Evolutionary conservation across 129 eudicot species (phyloP).

Genomic region (Erigeron canadensis): DNA sequence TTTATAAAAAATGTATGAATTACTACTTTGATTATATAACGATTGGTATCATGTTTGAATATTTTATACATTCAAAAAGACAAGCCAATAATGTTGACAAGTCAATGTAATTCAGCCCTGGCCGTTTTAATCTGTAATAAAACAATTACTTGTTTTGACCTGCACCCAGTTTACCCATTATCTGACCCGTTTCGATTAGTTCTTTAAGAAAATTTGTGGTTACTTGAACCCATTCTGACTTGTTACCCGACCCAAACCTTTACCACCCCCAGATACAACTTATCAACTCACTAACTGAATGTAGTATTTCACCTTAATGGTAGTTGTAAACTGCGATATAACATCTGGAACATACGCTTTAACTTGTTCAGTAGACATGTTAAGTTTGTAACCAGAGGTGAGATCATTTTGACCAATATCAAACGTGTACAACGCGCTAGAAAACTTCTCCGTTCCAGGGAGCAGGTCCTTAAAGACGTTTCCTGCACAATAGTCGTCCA

Average conservation of each 20-base stretch:
- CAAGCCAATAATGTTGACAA: neutral
- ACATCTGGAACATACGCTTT: slow-evolving; percentile 68
- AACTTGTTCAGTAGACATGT: slow-evolving; percentile 61
- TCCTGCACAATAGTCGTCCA: slow-evolving; percentile 25
- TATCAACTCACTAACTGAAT: neutral
- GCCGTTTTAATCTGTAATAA: neutral
- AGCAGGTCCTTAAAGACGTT: slow-evolving; percentile 40
- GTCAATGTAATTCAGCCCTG: neutral
- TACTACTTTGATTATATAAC: neutral
- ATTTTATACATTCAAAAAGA: too few relatives aligned
- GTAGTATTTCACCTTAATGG: slow-evolving; percentile 46
- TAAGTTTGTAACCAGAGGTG: slow-evolving; percentile 72
- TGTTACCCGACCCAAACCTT: neutral
- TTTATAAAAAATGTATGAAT: too few relatives aligned
- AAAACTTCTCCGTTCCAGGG: slow-evolving; percentile 47
- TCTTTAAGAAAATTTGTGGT: neutral
- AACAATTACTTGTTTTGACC: neutral
- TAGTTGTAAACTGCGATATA: slow-evolving; percentile 45
- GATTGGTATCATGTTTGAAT: neutral
- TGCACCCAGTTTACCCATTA: neutral
- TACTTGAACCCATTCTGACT: neutral
- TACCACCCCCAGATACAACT: neutral
- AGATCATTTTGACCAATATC: slow-evolving; percentile 94
- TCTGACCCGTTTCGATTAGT: neutral
- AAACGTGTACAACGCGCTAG: slow-evolving; percentile 64